A percentile compares a stretch with the other conserved stretches of the same genome.
phyloP scores from a whole-genome alignment of 768 basidiomycete genomes.

The Collybia mongolica region DNA sequence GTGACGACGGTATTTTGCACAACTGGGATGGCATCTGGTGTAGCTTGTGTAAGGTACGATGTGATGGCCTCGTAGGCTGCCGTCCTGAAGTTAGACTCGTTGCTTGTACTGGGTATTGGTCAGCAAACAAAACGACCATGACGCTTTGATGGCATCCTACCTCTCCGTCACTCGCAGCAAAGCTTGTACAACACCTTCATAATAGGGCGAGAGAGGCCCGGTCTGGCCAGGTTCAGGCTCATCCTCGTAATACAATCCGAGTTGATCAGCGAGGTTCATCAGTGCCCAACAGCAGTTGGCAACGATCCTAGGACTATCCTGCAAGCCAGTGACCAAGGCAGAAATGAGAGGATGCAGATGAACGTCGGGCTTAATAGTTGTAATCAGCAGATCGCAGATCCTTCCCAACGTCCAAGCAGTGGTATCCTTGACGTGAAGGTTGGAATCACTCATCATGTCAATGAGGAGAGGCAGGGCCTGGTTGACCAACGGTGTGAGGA shows the following conservation, averaged over 20 bases:
- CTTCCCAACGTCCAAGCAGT: conserved; percentile 97
- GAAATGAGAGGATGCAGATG: conserved; percentile 83
- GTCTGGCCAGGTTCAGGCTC: conserved; percentile 50
- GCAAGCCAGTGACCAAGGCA: conserved; percentile 79
- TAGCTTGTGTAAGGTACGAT: conserved; percentile 79
- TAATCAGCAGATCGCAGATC: conserved; percentile 87
- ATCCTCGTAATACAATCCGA: conserved; percentile 66
- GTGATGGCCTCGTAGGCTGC: conserved; percentile 96
- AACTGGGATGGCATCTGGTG: conserved; percentile 73
- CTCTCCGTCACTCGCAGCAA: conserved; percentile 86
- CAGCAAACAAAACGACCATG: conserved; percentile 8
- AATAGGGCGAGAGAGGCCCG: conserved; percentile 83
- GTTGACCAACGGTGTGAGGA: conserved; percentile 87
- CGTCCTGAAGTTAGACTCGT: conserved; percentile 91
- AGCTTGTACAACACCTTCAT: conserved; percentile 81
- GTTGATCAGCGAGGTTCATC: conserved; percentile 93
- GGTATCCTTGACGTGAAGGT: conserved; percentile 90
- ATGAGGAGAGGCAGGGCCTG: conserved; percentile 94
- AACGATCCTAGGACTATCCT: conserved; percentile 80
- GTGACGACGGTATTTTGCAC: conserved; percentile 82
- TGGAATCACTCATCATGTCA: conserved; percentile 89
- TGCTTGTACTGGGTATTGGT: conserved; percentile 53
- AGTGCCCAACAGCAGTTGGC: conserved; percentile 96
- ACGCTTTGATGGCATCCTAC: conserved; percentile 37
- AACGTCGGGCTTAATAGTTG: conserved; percentile 84